Evolutionary conservation across 1,139 yeast species (phyloP).

Genomic region (Hansenula lynferdii): DNA sequence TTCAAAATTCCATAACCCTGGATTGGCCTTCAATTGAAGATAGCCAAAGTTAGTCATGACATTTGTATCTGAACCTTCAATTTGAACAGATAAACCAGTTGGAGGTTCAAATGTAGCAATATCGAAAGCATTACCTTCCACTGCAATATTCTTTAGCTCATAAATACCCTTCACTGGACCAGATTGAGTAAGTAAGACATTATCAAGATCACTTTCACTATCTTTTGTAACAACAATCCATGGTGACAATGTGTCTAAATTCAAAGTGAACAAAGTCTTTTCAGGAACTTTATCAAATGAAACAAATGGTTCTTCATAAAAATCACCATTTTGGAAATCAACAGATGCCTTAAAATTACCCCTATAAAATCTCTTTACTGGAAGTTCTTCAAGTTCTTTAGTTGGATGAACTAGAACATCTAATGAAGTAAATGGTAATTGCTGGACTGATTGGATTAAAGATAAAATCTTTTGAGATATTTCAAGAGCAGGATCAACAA

Average conservation of each 20-base stretch:
- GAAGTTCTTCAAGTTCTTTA: slow-evolving; percentile 32
- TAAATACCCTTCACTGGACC: slow-evolving; percentile 38
- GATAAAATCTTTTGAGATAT: slow-evolving; percentile 58
- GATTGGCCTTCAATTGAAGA: slow-evolving; percentile 63
- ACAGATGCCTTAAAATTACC: slow-evolving; percentile 26
- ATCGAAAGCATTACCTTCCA: slow-evolving; percentile 64
- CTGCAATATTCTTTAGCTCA: slow-evolving; percentile 43
- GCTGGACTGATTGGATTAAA: slow-evolving; percentile 39
- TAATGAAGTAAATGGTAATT: slow-evolving; percentile 42
- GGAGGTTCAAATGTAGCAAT: slow-evolving; percentile 31
- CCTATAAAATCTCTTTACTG: slow-evolving; percentile 54
- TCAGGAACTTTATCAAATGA: slow-evolving; percentile 40
- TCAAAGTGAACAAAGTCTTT: slow-evolving; percentile 48
- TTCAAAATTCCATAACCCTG: slow-evolving; percentile 58
- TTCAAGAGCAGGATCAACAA: slow-evolving; percentile 72
- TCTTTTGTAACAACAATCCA: slow-evolving; percentile 57
- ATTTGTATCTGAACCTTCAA: slow-evolving; percentile 48
- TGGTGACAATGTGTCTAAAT: slow-evolving; percentile 56
- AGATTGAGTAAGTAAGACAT: slow-evolving; percentile 40
- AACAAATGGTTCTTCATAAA: slow-evolving; percentile 19
- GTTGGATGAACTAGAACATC: slow-evolving; percentile 60
- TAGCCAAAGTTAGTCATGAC: slow-evolving; percentile 77
- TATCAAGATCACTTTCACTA: slow-evolving; percentile 56
- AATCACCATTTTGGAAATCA: slow-evolving; percentile 37
- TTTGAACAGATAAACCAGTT: slow-evolving; percentile 45